Percentiles rank a stretch among this genome's conserved stretches.
These are phyloP conservation scores for Isatis lusitanica DNA, from an alignment of 441 rosid species.

Conservation along the genomic window DNA sequence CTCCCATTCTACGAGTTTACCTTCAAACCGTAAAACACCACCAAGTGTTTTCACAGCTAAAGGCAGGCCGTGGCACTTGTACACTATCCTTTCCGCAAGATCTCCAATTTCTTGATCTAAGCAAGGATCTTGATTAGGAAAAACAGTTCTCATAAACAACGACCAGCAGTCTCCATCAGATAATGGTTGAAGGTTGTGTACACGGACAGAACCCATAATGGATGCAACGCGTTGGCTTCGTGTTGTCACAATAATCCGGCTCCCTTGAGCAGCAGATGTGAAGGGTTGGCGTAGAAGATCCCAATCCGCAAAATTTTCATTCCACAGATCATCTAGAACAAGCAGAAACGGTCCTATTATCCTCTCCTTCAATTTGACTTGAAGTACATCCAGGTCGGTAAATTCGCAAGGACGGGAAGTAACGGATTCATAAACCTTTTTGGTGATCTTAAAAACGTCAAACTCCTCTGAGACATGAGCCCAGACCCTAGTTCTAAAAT, in stretches of 20 bases:
- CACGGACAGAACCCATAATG: slow-evolving; percentile 35
- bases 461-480: slow-evolving; percentile 38
- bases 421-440: slow-evolving; percentile 35
- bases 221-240: slow-evolving; percentile 36
- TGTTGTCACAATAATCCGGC: slow-evolving; percentile 47
- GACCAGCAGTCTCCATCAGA: slow-evolving; percentile 36
- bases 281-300: slow-evolving; percentile 37
- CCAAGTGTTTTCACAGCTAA: slow-evolving; percentile 44
- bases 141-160: slow-evolving; percentile 38
- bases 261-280: slow-evolving; percentile 34
- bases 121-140: slow-evolving; percentile 20
- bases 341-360: slow-evolving; percentile 38
- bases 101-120: slow-evolving; percentile 29
- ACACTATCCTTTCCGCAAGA: slow-evolving; percentile 42
- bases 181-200: slow-evolving; percentile 32
- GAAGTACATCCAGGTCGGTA: slow-evolving; percentile 40
- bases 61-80: slow-evolving; percentile 47
- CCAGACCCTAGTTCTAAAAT: slow-evolving; percentile 31
- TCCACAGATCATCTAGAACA: slow-evolving; percentile 50
- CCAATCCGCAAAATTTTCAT: slow-evolving; percentile 41
- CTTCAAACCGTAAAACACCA: slow-evolving; percentile 38
- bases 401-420: slow-evolving; percentile 35
- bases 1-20: slow-evolving; percentile 40
- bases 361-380: slow-evolving; percentile 36
- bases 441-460: slow-evolving; percentile 39